A percentile compares a stretch with the other conserved stretches of the same genome.
Evolutionary conservation across 108 stramenopile species (phyloP).

Genomic region (Skeletonema grethae): DNA sequence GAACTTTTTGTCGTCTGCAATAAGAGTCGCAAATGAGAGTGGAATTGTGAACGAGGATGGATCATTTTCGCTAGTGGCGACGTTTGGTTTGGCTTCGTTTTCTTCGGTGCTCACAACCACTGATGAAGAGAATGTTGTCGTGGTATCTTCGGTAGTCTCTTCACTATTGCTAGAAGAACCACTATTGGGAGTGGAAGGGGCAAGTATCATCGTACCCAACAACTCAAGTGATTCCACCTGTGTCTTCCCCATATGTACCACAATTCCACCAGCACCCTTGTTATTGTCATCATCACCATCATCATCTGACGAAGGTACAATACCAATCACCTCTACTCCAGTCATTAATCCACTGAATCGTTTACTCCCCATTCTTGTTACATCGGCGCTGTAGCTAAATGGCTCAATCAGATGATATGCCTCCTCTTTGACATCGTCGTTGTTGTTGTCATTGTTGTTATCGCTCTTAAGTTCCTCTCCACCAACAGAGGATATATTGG

Average conservation of each 20-base stretch:
- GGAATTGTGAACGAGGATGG: conserved; percentile 43
- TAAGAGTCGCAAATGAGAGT: conserved; percentile 27
- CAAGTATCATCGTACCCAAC: conserved; percentile 31
- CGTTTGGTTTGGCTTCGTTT: neutral
- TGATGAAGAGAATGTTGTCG: neutral
- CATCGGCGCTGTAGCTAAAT: conserved; percentile 41
- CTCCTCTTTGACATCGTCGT: neutral
- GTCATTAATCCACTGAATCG: conserved; percentile 29
- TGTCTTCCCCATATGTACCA: conserved; percentile 23
- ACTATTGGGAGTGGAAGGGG: conserved; percentile 14
- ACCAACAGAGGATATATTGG: neutral
- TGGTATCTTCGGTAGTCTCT: neutral
- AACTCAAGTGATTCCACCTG: conserved; percentile 36
- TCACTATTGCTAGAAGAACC: neutral
- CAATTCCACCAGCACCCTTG: conserved; percentile 17
- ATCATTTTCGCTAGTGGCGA: neutral
- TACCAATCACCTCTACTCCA: conserved; percentile 37
- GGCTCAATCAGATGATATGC: conserved; percentile 39
- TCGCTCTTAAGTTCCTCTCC: neutral
- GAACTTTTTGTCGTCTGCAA: conserved; percentile 29
- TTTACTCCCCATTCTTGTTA: conserved; percentile 13
- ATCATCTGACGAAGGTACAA: conserved; percentile 7
- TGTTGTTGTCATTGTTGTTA: neutral
- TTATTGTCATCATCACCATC: conserved; percentile 2
- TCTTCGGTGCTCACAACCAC: neutral